Percentiles rank a stretch among this genome's conserved stretches.
Conservation (phyloP, 1,139 yeast genomes). For the Eremothecium gossypii region DNA sequence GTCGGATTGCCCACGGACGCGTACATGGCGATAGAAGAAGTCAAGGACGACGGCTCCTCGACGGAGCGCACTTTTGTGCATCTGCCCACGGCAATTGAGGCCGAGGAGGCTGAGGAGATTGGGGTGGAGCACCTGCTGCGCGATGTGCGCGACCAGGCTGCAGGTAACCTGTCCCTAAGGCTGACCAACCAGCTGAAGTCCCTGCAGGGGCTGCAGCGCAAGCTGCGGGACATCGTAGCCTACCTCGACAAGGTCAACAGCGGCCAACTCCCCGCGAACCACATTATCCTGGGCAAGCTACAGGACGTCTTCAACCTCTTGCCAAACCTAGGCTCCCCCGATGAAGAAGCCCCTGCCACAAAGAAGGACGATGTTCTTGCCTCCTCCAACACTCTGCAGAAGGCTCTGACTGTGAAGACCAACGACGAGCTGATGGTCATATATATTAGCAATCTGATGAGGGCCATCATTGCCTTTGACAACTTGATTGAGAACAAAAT, state of each 20-base stretch:
- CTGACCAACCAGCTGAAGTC: conserved; percentile 87
- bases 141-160: conserved; percentile 94
- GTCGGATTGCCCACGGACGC: conserved; percentile 95
- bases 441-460: conserved; percentile 78
- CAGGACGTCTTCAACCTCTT: conserved; percentile 91
- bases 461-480: conserved; percentile 94
- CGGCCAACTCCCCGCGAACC: conserved; percentile 76
- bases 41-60: conserved; percentile 92
- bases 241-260: conserved; percentile 70
- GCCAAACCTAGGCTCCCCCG: conserved; percentile 55
- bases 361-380: conserved; percentile 17
- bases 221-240: conserved; percentile 66
- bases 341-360: conserved; percentile 24
- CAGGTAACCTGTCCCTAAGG: conserved; percentile 80
- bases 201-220: conserved; percentile 74
- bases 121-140: conserved; percentile 95
- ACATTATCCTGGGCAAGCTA: conserved; percentile 79
- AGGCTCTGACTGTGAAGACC: conserved; percentile 84
- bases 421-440: conserved; percentile 94
- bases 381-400: conserved; percentile 45
- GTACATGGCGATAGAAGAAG: conserved; percentile 87
- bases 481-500: conserved; percentile 93
- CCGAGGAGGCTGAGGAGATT: conserved; percentile 98
- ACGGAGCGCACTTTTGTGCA: conserved; percentile 91
- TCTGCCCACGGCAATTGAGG: conserved; percentile 85